A percentile compares a stretch with the other conserved stretches of the same genome.
Evolutionary conservation across 1,284 basidiomycete genomes (phyloP).

Genomic region (Porodaedalea pini): DNA sequence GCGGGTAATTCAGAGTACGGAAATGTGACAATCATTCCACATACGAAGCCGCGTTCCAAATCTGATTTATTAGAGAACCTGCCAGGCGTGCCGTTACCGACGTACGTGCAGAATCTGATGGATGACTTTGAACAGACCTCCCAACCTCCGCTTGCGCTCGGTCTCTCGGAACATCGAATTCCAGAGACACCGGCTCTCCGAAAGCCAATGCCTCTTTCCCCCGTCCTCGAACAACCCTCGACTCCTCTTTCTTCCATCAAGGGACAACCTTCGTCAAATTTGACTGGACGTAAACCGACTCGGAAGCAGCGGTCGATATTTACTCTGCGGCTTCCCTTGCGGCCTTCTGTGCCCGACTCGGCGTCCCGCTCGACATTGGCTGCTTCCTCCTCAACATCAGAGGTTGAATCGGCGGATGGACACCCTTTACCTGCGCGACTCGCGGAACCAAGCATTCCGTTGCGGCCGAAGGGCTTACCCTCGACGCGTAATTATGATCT

Average conservation of each 20-base stretch:
- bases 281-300: neutral
- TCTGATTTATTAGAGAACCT: neutral
- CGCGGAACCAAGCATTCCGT: neutral
- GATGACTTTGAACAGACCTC: slow-evolving; percentile 10
- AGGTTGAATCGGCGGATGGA: slow-evolving; percentile 2
- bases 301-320: slow-evolving; percentile 15
- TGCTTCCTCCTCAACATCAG: slow-evolving; percentile 14
- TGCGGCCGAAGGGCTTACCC: slow-evolving; percentile 8
- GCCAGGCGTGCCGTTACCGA: slow-evolving; percentile 8
- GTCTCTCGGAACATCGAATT: neutral
- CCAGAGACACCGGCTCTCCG: neutral
- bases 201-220: slow-evolving; percentile 3
- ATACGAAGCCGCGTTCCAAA: neutral
- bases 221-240: slow-evolving; percentile 13
- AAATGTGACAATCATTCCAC: slow-evolving; percentile 10
- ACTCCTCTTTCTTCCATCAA: neutral
- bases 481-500: slow-evolving; percentile 18
- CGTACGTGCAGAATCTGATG: slow-evolving; percentile 16
- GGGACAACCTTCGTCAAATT: neutral
- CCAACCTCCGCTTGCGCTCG: slow-evolving; percentile 4
- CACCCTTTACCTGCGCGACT: neutral
- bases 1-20: slow-evolving; percentile 10
- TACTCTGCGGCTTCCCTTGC: slow-evolving; percentile 13
- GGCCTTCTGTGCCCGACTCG: slow-evolving; percentile 5
- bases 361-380: slow-evolving; percentile 8